Evolutionary conservation across 495 filamentous ascomycete genomes (phyloP), one percentile per base, ranked within the genome.

Genomic region (Daldinia concentrica): DNA sequence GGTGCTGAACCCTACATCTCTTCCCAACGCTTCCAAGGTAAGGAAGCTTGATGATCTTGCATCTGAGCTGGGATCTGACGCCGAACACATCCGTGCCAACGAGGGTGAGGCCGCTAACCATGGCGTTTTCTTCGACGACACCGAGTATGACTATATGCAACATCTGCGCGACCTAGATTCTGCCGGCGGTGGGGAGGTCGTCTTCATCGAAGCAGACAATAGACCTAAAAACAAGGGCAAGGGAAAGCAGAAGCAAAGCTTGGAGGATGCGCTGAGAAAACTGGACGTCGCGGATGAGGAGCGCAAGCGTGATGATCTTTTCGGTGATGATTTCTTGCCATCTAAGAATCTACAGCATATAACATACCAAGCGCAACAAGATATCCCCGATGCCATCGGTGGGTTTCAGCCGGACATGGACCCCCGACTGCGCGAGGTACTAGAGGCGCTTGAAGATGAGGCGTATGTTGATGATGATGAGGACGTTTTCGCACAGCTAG

Each of bases 331-430:
- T 19, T 82, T 94, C 19, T 75, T 92, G 32, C 89, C 92, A 0
- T 90, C 88, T 2, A 90, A 91, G 62, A 92, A 90, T 75, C 79
- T 91, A 36, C 86, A 88, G 64, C 88, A 89, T 71, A 80, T 87
- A 26, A 93, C 91, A 32, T 98, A 97, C 79, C 93, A 98, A 78
- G 91, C 95, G 54, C 93, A 97, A 80, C 95, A 98, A 81, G 87
- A 98, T 74, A 82, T 98, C 7, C 96, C 95, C 0, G 96, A 98
- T 83, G 90, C 85, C 8, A 89, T 99, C 73, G 89, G 90, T 1
- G 96, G 96, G 0, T 98, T 99, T 77, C 91, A 98, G 79, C 96
- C 96, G 3, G 93, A 98, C 76, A 99, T 99, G 96, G 96, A 99
- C 79, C 95, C 94, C 4, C 85, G 96, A 22, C 78, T 99, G 68